These are phyloP conservation scores for Waltiozyma sp. DNA, from an alignment of 1,139 yeast species.

Conservation along the genomic window DNA sequence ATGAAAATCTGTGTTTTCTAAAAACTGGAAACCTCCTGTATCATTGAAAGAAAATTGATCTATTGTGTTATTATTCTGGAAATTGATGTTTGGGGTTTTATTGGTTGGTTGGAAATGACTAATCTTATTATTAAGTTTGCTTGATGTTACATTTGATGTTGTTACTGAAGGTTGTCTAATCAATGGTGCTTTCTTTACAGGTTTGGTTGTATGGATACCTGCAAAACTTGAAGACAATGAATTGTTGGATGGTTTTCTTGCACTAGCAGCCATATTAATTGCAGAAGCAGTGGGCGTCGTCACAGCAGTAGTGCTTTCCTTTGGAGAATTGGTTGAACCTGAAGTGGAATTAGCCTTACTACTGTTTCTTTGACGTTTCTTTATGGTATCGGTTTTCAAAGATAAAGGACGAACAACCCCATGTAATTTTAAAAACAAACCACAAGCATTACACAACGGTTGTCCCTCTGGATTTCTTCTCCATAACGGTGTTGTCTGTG, in stretches of 20 bases:
- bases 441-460: conserved; percentile 93
- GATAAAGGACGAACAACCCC: conserved; percentile 91
- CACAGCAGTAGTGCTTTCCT: too few relatives aligned
- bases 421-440: conserved; percentile 78
- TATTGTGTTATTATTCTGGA: neutral
- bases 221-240: neutral
- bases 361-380: conserved; percentile 46
- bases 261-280: neutral
- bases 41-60: neutral
- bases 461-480: conserved; percentile 87
- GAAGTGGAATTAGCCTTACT: conserved; percentile 3
- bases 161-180: neutral
- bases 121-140: neutral
- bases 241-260: neutral
- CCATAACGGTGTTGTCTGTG: conserved; percentile 93
- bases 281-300: neutral
- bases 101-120: neutral
- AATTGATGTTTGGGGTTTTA: too few relatives aligned
- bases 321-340: neutral
- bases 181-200: neutral
- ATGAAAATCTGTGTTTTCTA: neutral
- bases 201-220: neutral
- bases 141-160: too few relatives aligned
- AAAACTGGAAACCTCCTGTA: neutral
- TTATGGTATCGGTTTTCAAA: conserved; percentile 84